Evolutionary conservation across 106 monocot species (phyloP).

Genomic region (Amphibolis antarctica): DNA sequence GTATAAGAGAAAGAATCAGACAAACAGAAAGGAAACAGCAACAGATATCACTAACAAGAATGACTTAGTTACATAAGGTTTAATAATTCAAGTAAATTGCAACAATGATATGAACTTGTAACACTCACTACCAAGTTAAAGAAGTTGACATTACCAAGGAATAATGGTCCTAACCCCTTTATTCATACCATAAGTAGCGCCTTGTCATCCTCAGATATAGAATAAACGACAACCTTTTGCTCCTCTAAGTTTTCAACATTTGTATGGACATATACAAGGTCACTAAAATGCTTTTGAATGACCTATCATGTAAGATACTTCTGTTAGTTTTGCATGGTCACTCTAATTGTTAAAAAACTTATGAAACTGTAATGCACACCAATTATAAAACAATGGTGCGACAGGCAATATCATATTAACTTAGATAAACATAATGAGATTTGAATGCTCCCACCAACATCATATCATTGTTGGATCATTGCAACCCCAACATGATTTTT

Average conservation of each 20-base stretch:
- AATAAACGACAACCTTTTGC: conserved; percentile 46
- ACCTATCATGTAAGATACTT: conserved; percentile 32
- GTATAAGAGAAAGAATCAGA: too few species aligned
- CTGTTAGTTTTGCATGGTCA: not conserved
- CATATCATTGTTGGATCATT: too few species aligned
- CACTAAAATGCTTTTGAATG: conserved; percentile 61
- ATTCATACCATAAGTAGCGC: conserved; percentile 58
- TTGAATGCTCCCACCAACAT: too few species aligned
- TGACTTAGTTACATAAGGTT: too few species aligned
- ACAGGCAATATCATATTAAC: not conserved
- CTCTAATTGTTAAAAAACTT: not conserved
- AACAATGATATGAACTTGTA: too few species aligned
- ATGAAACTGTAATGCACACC: not conserved
- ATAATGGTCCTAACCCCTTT: not conserved
- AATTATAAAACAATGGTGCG: not conserved
- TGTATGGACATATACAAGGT: conserved; percentile 48
- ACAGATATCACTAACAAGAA: too few species aligned
- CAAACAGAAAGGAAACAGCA: too few species aligned
- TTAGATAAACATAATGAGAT: too few species aligned
- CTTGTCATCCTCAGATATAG: conserved; percentile 45
- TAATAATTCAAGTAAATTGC: too few species aligned
- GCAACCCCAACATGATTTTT: too few species aligned
- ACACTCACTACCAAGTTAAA: too few species aligned
- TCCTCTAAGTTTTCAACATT: conserved; percentile 21
- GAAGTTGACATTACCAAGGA: not conserved